Percentiles rank a stretch among this genome's conserved stretches.
Evolutionary conservation across 2,329 filamentous ascomycete species (phyloP).

Genomic region (Fusarium sp.): DNA sequence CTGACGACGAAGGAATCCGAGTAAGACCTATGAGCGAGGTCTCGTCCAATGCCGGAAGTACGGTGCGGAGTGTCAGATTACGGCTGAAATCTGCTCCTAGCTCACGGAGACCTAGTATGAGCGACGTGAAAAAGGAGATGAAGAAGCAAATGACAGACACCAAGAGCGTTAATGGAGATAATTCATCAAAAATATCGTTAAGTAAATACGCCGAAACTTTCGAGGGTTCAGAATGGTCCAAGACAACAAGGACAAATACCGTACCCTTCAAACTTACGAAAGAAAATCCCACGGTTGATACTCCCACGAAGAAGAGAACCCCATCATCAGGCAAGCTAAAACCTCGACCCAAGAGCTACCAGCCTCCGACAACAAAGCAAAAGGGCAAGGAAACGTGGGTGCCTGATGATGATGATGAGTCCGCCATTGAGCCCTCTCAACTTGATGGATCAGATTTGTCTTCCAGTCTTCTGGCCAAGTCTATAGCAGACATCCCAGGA

Average conservation of each 20-base stretch:
- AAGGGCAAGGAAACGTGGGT: constrained; percentile 47
- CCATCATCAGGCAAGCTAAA: constrained; percentile 44
- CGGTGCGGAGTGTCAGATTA: constrained; percentile 42
- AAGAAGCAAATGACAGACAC: constrained; percentile 33
- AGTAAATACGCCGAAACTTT: constrained; percentile 26
- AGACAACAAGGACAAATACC: background rate
- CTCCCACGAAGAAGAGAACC: constrained; percentile 53
- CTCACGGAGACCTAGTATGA: constrained; percentile 42
- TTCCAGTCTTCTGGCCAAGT: constrained; percentile 59
- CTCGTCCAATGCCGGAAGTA: constrained; percentile 42
- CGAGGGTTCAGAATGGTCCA: constrained; percentile 36
- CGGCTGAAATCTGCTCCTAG: constrained; percentile 46
- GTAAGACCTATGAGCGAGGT: constrained; percentile 47
- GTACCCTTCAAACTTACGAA: constrained; percentile 49
- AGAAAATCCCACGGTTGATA: constrained; percentile 52
- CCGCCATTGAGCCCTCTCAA: constrained; percentile 42
- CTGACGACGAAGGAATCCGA: constrained; percentile 49
- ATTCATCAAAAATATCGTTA: constrained; percentile 25
- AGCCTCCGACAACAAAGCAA: constrained; percentile 33
- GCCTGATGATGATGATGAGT: constrained; percentile 48
- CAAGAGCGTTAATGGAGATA: constrained; percentile 23
- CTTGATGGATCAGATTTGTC: constrained; percentile 49
- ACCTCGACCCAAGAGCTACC: constrained; percentile 43
- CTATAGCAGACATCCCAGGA: constrained; percentile 64
- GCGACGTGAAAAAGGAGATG: constrained; percentile 46